These are phyloP conservation scores for Saccharomyces hybrid DNA, from an alignment of 1,139 yeast species.

Conservation along the genomic window DNA sequence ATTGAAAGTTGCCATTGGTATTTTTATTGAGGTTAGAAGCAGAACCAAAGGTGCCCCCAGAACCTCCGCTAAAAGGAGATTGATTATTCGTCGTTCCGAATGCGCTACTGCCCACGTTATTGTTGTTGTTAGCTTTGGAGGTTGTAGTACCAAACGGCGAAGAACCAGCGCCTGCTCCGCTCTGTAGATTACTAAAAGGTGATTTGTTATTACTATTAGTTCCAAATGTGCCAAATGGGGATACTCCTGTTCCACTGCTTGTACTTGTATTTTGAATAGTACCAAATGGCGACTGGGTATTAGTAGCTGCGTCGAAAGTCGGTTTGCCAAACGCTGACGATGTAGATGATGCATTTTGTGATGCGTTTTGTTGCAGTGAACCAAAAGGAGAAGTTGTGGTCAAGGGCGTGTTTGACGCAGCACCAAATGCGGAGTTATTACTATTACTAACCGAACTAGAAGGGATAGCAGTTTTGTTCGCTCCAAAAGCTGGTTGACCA, in stretches of 20 bases:
- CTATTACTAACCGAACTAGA: slow-evolving; percentile 5
- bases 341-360: neutral
- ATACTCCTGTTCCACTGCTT: neutral
- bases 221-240: slow-evolving; percentile 6
- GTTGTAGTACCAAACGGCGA: slow-evolving; percentile 7
- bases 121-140: neutral
- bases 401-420: slow-evolving; percentile 3
- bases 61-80: slow-evolving; percentile 14
- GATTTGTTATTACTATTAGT: slow-evolving; percentile 1
- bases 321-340: slow-evolving; percentile 11
- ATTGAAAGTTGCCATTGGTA: neutral
- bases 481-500: slow-evolving; percentile 4
- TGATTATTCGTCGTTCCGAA: slow-evolving; percentile 1
- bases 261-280: neutral
- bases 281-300: slow-evolving; percentile 2
- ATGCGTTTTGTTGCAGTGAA: neutral
- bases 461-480: slow-evolving; percentile 2
- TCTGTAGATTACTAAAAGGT: slow-evolving; percentile 6
- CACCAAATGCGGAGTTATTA: slow-evolving; percentile 8
- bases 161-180: neutral
- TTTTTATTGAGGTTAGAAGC: neutral
- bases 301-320: slow-evolving; percentile 8
- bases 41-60: neutral
- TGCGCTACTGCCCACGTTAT: neutral
- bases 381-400: slow-evolving; percentile 10